Conservation (phyloP, 2,329 filamentous ascomycete genomes). For the Phialophora tarda region DNA sequence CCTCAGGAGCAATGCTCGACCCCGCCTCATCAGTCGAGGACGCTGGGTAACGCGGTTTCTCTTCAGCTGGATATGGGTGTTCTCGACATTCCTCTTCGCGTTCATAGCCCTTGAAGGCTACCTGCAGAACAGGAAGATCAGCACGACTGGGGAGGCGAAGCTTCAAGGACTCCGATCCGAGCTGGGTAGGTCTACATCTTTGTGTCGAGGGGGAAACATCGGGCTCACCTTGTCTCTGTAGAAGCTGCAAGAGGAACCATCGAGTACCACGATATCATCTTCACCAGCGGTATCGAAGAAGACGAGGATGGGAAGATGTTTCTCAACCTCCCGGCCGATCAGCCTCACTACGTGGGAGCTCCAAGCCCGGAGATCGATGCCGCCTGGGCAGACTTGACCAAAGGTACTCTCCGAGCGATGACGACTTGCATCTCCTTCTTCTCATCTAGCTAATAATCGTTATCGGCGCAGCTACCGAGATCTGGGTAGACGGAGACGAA, state of each 20-base stretch:
- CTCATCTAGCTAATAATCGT: no score
- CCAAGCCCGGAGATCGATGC: not conserved
- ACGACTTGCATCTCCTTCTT: no score
- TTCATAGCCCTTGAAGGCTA: constrained; percentile 3
- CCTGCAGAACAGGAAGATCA: not conserved
- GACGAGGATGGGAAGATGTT: constrained; percentile 1
- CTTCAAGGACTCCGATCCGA: constrained; percentile 1
- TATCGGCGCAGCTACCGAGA: not conserved
- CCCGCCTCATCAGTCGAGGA: not conserved
- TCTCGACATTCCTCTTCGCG: not conserved
- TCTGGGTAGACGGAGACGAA: not conserved
- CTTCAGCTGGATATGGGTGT: constrained; percentile 3
- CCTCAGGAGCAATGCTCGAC: not conserved
- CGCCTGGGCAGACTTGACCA: not conserved
- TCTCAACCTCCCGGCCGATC: not conserved
- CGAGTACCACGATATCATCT: constrained; percentile 1
- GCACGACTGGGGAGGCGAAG: not conserved
- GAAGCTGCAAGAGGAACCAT: constrained; percentile 1
- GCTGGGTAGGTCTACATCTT: not conserved
- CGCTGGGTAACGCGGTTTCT: not conserved
- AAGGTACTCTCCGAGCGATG: not conserved
- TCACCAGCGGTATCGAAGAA: constrained; percentile 1
- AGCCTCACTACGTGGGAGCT: not conserved
- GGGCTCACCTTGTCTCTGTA: not conserved
- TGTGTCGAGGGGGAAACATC: no score